Evolutionary conservation across 768 basidiomycete genomes (phyloP), one percentile per base, ranked within the genome.

Genomic region (Lactarius indigo): DNA sequence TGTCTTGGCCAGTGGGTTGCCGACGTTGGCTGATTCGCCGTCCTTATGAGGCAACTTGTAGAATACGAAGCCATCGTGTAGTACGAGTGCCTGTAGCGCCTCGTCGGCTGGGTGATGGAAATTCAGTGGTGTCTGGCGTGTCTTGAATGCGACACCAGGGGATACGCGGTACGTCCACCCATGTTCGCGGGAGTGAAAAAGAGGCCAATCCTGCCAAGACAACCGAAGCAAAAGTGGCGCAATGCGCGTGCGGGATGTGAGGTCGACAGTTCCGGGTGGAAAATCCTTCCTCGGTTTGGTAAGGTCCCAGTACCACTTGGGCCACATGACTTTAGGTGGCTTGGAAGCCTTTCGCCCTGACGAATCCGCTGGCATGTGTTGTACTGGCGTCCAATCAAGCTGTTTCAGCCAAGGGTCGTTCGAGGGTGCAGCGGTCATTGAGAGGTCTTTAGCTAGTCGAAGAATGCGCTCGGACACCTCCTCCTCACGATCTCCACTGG

Each of bases 21-120:
- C 96, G n/a, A 99, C 96, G 73, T 98, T 98, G 23, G 92, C 92
- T 63, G 85, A 84, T 68, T 96, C 95, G 2, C 96, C 96, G 70
- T 96, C 94, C 75, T 95, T 94, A 77, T 99, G 97, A 0, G 97
- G 97, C 0, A 99, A 82, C 76, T 97, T 95, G 82, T 92, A 92
- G 77, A 94, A 99, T 2, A 80, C 64, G 73, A 80, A 90, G 2
- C 83, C 83, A 3, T 79, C 82, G 20, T 81, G 78, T 15, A 81
- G 75, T 4, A 75, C 72, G 56, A 80, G 76, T 61, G 89, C 84
- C 52, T 81, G 77, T 10, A 95, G 79, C 2, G 74, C 64, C 28
- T 83, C 79, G 72, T 96, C 93, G 0, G 81, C 84, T 5, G 83
- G 79, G 54, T 90, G 84, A 55, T 83, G 81, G 76, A 95, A 92